Base-by-base conservation (phyloP, 1,284 basidiomycete species). In the Sanguinoderma infundibulare region DNA sequence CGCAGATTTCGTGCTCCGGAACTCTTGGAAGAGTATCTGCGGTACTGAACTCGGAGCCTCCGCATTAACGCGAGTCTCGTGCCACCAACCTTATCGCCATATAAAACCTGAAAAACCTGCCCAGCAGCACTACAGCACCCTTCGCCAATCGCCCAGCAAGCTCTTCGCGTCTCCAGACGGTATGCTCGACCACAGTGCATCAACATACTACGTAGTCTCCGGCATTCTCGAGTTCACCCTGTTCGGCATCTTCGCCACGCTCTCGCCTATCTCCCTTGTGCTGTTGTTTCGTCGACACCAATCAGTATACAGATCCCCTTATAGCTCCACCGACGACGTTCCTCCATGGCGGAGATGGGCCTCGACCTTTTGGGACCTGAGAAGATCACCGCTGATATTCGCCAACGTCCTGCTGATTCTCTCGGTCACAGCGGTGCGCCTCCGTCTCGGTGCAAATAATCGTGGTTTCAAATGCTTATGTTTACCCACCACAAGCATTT, bases 181-280 rank as follows among this genome's bases (percentile, higher is more conserved):
- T 5, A 61, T 63, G 36, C 67, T 61, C 49, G 61, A 52, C 34
- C 32, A 35, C 36, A 28, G n/a, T n/a, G n/a, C n/a, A n/a, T n/a
- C 12, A 36, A 53, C n/a, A 12, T 34, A 12, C 8, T 40, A 53
- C 32, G 22, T 47, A 20, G 42, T 55, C 40, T 55, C 54, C 5
- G 42, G 54, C 20, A 36, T 47, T 34, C 2, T 47, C 34, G 54
- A 56, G 44, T 56, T 49, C 54, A 49, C 54, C 1, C 44, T 56
- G 7, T 49, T 49, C 10, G 54, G 44, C 3, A 49, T 56, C 12
- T 56, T 49, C 44, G 8, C 38, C 6, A 17, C 49, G n/a, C 32
- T 55, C 5, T 47, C 44, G 14, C 10, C 34, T 12, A 30, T 22
- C 15, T 36, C 54, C 1, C 46, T 56, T 22, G 24, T 56, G 22